Base-by-base conservation (phyloP, 306 rosid genomes). In the Astragalus membranaceus region DNA sequence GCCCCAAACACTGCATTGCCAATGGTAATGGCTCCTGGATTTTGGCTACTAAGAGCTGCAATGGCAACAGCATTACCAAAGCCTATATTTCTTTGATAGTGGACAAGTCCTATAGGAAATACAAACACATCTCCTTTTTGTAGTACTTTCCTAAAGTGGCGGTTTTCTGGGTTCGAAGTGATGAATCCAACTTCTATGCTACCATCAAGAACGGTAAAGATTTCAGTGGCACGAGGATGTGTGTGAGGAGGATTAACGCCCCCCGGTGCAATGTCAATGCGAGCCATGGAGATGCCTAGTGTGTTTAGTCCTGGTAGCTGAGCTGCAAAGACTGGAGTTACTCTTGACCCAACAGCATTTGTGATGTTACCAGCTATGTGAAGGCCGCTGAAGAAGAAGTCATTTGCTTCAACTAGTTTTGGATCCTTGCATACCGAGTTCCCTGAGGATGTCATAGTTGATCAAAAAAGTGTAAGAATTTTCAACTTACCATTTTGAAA, bases 201-300 rank as follows among this genome's bases (percentile, higher is more conserved):
- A 1, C 83, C 86, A 3, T 75, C 69, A 3, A 82, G 60, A 46
- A 82, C 78, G 0, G 81, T 78, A 0, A 82, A 15, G 14, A 82
- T 29, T 50, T 82, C 83, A 1, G 78, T 58, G 32, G 83, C 83
- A 0, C 83, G 81, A 64, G 83, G 86, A 74, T 82, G 86, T 0
- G 60, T 15, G 64, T 82, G 86, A 30, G 81, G 83, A 74, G 86
- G 83, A 66, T 82, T 82, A 36, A 75, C n/a, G 0, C 86, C 81
- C 83, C 73, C 70, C 2, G 83, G 76, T 5, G 73, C 86, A 0
- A 8, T 50, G 62, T 78, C 86, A 6, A 82, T 11, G 20, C 83
- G 83, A 43, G 63, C 86, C 0, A 82, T 6, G 13, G 83, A 58
- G 33, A 82, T 53, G 5, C 64, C 81, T 0, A 75, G 56, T 36